Conservation (phyloP, 768 basidiomycete genomes). For the Lentinula detonsa region DNA sequence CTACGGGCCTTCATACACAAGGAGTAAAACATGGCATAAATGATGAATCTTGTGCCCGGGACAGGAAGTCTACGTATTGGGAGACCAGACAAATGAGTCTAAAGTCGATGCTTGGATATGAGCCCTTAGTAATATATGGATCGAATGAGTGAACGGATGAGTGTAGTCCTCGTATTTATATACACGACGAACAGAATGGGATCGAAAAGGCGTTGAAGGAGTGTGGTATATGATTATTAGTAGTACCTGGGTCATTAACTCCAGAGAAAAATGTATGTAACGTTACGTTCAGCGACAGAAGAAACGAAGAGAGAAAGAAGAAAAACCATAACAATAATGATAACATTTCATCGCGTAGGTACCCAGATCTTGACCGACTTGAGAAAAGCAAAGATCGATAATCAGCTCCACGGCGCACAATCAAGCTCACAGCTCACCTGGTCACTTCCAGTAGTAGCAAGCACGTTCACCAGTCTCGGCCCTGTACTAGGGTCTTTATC, state of each 20-base stretch:
- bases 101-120: background rate
- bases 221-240: background rate
- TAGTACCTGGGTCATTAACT: background rate
- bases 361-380: constrained; percentile 14
- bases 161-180: background rate
- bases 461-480: constrained; percentile 13
- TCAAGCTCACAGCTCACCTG: background rate
- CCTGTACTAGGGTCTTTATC: constrained; percentile 10
- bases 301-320: background rate
- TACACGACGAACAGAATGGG: background rate
- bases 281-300: background rate
- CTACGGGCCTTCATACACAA: background rate
- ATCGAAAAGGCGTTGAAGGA: background rate
- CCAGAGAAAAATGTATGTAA: background rate
- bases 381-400: background rate
- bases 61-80: no score
- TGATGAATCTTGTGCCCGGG: no score
- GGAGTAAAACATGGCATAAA: background rate
- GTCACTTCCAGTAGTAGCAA: constrained; percentile 16
- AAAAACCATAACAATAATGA: background rate
- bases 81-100: background rate
- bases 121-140: background rate
- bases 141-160: background rate
- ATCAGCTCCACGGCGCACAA: background rate
- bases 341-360: constrained; percentile 8